Base-by-base conservation (phyloP, 305 asterid species). In the Fraxinus greggii region DNA sequence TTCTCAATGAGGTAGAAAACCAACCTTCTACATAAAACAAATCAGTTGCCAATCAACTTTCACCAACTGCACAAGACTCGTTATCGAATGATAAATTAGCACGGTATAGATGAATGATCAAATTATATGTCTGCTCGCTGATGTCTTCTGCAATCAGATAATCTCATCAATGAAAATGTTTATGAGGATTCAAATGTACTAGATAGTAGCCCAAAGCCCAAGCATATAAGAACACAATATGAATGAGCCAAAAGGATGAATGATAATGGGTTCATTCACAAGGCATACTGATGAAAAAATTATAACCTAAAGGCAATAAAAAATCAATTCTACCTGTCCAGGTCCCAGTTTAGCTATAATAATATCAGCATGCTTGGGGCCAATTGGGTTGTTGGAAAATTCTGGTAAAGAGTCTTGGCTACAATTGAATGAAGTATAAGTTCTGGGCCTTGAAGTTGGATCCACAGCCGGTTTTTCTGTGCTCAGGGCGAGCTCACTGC, bases 361-460 rank as follows among this genome's bases (percentile, higher is more conserved):
- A 77, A 96, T 94, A 83, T 90, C 92, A 0, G 87, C 86, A 80
- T 90, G 84, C 87, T 84, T 89, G 51, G 95, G 93, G 31, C 80
- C 86, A 83, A 94, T 93, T 38, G 93, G 90, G 38, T 80, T 87
- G 79, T 89, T 76, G 12, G 75, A 48, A 79, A 94, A 91, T 80
- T 89, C 95, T 42, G 93, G 92, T 81, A 87, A 80, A 42, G 93
- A 83, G 73, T 89, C 93, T 85, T 96, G 99, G 86, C 97, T 87
- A 79, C 89, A 76, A 84, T 78, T 91, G 90, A 96, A 96, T 77
- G 97, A 91, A 81, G 98, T 96, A 79, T 91, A 93, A 19, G 98
- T 93, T 88, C 86, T 91, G 61, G 83, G 51, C 87, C 88, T 92
- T 8, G 90, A 82, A 40, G 87, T 77, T 23, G 90, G 75, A 87